Conservation (phyloP, 192 early-diverging fungal genomes). For the Umbelopsis sp. region DNA sequence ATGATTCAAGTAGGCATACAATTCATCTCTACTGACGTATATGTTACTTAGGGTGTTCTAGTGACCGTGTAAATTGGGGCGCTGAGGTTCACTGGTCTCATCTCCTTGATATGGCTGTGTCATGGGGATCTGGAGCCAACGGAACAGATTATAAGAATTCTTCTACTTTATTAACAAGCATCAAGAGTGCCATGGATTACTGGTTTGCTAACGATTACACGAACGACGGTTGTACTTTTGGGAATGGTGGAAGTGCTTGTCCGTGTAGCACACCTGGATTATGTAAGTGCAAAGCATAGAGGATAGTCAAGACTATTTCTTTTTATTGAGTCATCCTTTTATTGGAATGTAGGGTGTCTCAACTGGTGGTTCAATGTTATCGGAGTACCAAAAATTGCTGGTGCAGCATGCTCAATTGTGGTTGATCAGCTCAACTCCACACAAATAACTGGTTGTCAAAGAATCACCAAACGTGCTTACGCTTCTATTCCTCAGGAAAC, state of each 20-base stretch:
- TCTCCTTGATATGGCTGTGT: constrained; percentile 3
- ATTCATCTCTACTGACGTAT: background rate
- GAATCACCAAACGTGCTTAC: background rate
- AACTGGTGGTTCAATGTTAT: constrained; percentile 21
- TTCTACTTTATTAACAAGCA: background rate
- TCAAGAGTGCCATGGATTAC: constrained; percentile 21
- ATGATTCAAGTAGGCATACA: background rate
- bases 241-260: constrained; percentile 28
- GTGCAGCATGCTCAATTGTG: background rate
- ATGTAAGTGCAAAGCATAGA: constrained; percentile 15
- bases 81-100: constrained; percentile 11
- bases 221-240: constrained; percentile 16
- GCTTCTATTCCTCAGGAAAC: background rate
- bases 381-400: constrained; percentile 16
- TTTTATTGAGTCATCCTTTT: background rate
- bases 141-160: constrained; percentile 14
- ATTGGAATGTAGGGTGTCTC: background rate
- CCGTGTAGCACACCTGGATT: constrained; percentile 33
- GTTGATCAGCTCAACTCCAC: constrained; percentile 1
- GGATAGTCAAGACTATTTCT: background rate
- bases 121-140: constrained; percentile 1
- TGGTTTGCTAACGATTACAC: constrained; percentile 30
- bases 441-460: background rate
- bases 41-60: background rate
- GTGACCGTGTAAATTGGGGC: constrained; percentile 2